Conservation (phyloP, 2,329 filamentous ascomycete species). For the Rutstroemia sp. region DNA sequence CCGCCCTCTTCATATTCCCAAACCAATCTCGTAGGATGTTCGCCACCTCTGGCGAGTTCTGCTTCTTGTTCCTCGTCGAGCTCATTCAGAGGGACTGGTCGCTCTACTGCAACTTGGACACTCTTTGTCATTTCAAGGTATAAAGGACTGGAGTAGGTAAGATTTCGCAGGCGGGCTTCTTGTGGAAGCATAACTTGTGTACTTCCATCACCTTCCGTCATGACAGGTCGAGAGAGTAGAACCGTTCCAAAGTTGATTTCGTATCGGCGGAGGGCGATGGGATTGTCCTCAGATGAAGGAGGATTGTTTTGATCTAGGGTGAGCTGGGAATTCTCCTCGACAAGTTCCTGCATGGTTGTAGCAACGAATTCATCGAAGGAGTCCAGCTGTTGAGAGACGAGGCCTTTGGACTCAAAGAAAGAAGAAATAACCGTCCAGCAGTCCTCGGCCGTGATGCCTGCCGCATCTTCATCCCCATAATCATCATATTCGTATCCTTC, state of each 20-base stretch:
- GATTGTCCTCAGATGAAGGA: conserved; percentile 64
- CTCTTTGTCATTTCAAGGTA: conserved; percentile 85
- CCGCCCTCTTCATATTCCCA: conserved; percentile 49
- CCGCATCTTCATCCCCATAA: conserved; percentile 58
- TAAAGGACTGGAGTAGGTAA: conserved; percentile 89
- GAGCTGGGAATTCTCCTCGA: conserved; percentile 84
- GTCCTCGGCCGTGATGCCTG: conserved; percentile 84
- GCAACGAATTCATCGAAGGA: conserved; percentile 97
- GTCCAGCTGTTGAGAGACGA: conserved; percentile 95
- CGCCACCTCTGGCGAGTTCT: conserved; percentile 47
- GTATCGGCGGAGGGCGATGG: conserved; percentile 82
- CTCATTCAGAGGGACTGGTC: conserved; percentile 56
- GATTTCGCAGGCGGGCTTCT: conserved; percentile 89
- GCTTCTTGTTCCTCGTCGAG: conserved; percentile 58
- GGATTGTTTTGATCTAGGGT: conserved; percentile 91
- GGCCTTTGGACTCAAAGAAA: conserved; percentile 92
- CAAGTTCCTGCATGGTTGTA: conserved; percentile 88
- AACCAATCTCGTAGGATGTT: conserved; percentile 48
- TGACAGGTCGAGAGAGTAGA: conserved; percentile 80
- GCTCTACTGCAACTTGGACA: conserved; percentile 75
- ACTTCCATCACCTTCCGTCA: conserved; percentile 87
- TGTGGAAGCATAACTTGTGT: conserved; percentile 83
- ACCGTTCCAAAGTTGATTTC: conserved; percentile 92
- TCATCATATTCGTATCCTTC: conserved; percentile 61
- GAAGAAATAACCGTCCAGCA: conserved; percentile 97